Evolutionary conservation across 306 rosid genomes (phyloP).

Genomic region (Pyrus betulifolia): DNA sequence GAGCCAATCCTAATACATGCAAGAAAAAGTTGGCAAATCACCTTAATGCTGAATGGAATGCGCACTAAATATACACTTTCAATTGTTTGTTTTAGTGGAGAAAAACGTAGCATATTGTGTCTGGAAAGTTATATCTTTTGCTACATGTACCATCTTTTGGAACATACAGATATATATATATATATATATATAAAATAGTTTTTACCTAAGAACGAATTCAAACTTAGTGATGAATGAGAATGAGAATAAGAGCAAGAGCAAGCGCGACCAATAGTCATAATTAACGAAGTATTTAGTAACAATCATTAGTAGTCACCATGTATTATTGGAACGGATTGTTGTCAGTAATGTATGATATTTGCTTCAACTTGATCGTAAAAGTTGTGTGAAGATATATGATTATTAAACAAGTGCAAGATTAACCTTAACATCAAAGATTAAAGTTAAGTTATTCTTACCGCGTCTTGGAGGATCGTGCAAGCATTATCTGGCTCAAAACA

Average conservation of each 20-base stretch:
- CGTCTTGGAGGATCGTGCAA: conserved; percentile 35
- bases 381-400: neutral
- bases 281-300: neutral
- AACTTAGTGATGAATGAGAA: neutral
- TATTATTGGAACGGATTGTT: neutral
- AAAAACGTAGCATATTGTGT: neutral
- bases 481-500: conserved; percentile 23
- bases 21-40: conserved; percentile 21
- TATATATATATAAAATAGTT: neutral
- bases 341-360: neutral
- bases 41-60: conserved; percentile 20
- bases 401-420: neutral
- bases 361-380: neutral
- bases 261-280: neutral
- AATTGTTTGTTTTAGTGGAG: conserved; percentile 8
- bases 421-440: neutral
- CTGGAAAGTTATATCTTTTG: neutral
- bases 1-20: neutral
- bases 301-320: neutral
- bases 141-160: too few species aligned
- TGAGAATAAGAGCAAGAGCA: neutral
- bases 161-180: neutral
- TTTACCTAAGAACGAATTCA: neutral
- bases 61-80: neutral
- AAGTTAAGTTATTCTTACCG: conserved; percentile 11